phyloP scores from a whole-genome alignment of 1,284 basidiomycete genomes.

The Cryptococcus jaspeensis region DNA sequence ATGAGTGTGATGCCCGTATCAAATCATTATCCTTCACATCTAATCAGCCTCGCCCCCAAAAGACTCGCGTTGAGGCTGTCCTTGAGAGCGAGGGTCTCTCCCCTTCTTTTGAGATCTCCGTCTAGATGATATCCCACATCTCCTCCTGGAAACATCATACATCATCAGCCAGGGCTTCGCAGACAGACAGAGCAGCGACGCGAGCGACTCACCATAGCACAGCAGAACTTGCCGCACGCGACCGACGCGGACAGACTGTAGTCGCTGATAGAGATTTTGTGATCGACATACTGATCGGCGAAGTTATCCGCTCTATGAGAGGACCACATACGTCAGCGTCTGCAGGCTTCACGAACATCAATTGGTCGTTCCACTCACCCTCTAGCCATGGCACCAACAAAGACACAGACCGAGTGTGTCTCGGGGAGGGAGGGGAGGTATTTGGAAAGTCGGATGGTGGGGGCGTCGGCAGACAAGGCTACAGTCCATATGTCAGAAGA shows the following conservation, averaged over 20 bases:
- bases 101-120: neutral
- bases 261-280: constrained; percentile 95
- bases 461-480: constrained; percentile 92
- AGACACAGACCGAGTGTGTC: constrained; percentile 87
- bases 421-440: constrained; percentile 81
- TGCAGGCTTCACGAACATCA: neutral
- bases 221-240: constrained; percentile 85
- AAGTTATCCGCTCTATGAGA: constrained; percentile 76
- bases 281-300: constrained; percentile 89
- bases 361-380: constrained; percentile 56
- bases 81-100: neutral
- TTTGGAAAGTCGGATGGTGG: constrained; percentile 73
- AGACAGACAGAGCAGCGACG: neutral
- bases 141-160: constrained; percentile 52
- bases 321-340: neutral
- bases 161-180: neutral
- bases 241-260: constrained; percentile 93
- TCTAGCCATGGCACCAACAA: constrained; percentile 96
- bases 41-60: neutral
- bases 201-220: constrained; percentile 55
- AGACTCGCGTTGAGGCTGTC: constrained; percentile 3
- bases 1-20: constrained; percentile 11
- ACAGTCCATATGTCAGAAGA: neutral
- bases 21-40: constrained; percentile 1
- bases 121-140: constrained; percentile 61